Conservation (phyloP, 1,284 basidiomycete species). For the Cryptococcus maquisensis region DNA sequence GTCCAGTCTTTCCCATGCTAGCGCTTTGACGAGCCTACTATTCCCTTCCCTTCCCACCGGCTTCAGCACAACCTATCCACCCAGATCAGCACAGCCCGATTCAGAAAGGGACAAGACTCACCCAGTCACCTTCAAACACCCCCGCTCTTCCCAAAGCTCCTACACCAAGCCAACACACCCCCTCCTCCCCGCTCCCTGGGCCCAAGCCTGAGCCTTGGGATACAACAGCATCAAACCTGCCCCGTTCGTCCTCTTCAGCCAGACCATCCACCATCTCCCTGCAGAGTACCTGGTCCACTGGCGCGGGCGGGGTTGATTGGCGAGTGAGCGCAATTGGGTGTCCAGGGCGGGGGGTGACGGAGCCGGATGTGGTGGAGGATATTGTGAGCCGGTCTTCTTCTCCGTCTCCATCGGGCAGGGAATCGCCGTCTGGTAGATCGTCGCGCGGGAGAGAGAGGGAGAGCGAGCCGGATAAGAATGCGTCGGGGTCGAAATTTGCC, state of each 20-base stretch:
- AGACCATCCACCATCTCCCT: slow-evolving; percentile 2
- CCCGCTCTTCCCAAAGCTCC: slow-evolving; percentile 68
- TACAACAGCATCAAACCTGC: slow-evolving; percentile 20
- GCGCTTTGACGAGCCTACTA: slow-evolving; percentile 55
- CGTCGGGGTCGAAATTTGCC: slow-evolving; percentile 38
- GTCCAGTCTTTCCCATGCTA: slow-evolving; percentile 54
- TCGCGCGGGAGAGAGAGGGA: slow-evolving; percentile 12
- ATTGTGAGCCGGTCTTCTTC: slow-evolving; percentile 9
- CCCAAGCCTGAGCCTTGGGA: slow-evolving; percentile 15
- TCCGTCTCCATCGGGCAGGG: slow-evolving; percentile 13
- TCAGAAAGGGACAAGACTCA: slow-evolving; percentile 47
- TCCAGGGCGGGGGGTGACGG: slow-evolving; percentile 41
- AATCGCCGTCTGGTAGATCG: slow-evolving; percentile 13
- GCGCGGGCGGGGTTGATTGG: slow-evolving; percentile 26
- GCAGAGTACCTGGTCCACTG: slow-evolving; percentile 15
- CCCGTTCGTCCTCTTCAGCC: slow-evolving; percentile 16
- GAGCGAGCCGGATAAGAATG: slow-evolving; percentile 33
- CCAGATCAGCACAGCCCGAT: not conserved
- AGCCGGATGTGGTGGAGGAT: slow-evolving; percentile 37
- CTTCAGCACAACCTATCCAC: not conserved
- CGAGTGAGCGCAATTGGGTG: slow-evolving; percentile 3
- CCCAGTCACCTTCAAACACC: slow-evolving; percentile 83
- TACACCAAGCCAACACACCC: slow-evolving; percentile 41
- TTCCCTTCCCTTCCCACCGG: slow-evolving; percentile 39
- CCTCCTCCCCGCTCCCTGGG: slow-evolving; percentile 11